Evolutionary conservation across 257 asterid genomes (phyloP).

Genomic region (Eucommia ulmoides): DNA sequence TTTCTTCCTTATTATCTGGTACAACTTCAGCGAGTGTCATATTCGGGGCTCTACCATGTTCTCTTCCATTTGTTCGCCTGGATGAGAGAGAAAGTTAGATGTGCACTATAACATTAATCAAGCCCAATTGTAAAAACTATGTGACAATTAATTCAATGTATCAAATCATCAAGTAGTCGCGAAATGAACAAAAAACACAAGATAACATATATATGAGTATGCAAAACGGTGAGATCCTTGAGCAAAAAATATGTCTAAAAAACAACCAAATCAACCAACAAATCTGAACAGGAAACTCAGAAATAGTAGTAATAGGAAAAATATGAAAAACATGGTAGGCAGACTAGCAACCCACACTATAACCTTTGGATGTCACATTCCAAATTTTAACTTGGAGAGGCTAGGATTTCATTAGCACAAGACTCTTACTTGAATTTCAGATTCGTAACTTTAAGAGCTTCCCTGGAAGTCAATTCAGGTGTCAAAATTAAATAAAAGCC

Average conservation of each 20-base stretch:
- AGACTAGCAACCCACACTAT: too few species aligned
- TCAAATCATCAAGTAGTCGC: background rate
- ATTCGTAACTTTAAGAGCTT: background rate
- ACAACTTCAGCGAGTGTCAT: slow-evolving; percentile 19
- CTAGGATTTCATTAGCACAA: background rate
- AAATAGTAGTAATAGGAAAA: too few species aligned
- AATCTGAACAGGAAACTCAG: background rate
- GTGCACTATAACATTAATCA: background rate
- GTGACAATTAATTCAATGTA: background rate
- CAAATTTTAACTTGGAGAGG: background rate
- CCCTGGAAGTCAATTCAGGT: background rate
- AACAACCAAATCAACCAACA: too few species aligned
- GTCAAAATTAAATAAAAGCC: background rate
- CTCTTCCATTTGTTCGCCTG: slow-evolving; percentile 47
- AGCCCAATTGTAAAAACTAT: too few species aligned
- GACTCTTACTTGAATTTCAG: background rate
- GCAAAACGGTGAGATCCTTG: background rate
- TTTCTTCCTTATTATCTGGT: slow-evolving; percentile 32
- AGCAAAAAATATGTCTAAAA: background rate
- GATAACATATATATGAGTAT: background rate
- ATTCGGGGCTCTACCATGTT: slow-evolving; percentile 26
- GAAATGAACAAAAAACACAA: background rate
- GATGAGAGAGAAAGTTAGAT: slow-evolving; percentile 4
- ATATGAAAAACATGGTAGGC: too few species aligned
- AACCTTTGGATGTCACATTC: too few species aligned